Base-by-base conservation (phyloP, 371 early-diverging fungal species). In the Coemansia sp. region DNA sequence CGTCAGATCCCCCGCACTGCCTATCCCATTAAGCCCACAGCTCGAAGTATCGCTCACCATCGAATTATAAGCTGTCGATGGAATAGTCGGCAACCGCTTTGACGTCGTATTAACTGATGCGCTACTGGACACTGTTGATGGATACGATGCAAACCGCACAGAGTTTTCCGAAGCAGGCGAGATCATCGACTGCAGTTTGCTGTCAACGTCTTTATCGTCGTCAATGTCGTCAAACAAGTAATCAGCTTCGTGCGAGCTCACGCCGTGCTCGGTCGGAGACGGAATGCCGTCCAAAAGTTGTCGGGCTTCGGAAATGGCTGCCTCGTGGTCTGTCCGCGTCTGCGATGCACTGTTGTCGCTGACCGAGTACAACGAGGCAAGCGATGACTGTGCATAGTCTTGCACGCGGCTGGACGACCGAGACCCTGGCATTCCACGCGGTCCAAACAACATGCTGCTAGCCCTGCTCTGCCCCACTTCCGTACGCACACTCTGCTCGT, bases 361-460 rank as follows among this genome's bases (percentile, higher is more conserved):
- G 14, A 56, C 52, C n/a, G 77, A 77, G 26, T 72, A 72, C 56
- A 77, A 50, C 18, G 77, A 77, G 10, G 63, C 42, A 55, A 64
- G 62, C 13, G 77, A 77, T 8, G 77, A 72, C 50, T 64, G 59
- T 2, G 55, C 72, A 0, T 69, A 63, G 39, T 77, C 68, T 29
- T 65, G 59, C 11, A 26, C 56, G 27, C 70, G 67, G 51, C 73
- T 76, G 4, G 68, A 65, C 5, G 77, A 59, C 2, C 77, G 68
- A 22, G 69, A 65, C 1, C 56, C 54, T n/a, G 78, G 78, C 78
- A 78, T 78, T 5, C 63, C 77, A 18, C 78, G 78, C n/a, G 78
- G 78, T 0, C 78, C 78, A 70, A 76, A 70, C 48, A 78, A 42
- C 78, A 78, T 76, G 24, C 77, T 67, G 53, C 73, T 72, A 69